These are phyloP conservation scores for Cystobasidium onofrii DNA, from an alignment of 768 basidiomycete species.

Conservation along the genomic window DNA sequence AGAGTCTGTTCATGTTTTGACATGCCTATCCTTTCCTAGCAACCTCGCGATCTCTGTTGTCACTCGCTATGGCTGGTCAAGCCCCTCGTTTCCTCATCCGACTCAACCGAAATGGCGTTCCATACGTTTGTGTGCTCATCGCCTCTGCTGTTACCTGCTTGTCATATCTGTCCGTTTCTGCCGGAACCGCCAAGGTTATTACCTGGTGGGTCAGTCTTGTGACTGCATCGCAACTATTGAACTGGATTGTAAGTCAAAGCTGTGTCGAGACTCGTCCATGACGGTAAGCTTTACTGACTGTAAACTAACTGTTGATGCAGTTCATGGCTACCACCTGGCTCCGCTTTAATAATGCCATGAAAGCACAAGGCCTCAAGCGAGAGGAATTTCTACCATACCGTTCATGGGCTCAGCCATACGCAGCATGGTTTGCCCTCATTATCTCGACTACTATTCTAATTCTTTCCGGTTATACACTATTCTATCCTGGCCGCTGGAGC, in stretches of 20 bases:
- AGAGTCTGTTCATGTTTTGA: neutral
- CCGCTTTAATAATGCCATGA: slow-evolving; percentile 39
- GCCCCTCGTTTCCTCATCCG: slow-evolving; percentile 43
- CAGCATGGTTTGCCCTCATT: slow-evolving; percentile 29
- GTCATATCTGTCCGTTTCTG: slow-evolving; percentile 39
- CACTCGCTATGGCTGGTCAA: slow-evolving; percentile 42
- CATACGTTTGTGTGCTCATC: slow-evolving; percentile 41
- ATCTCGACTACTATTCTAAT: slow-evolving; percentile 24
- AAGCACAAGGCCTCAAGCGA: slow-evolving; percentile 36
- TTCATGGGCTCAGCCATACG: slow-evolving; percentile 30
- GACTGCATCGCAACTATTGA: slow-evolving; percentile 39
- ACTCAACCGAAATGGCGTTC: slow-evolving; percentile 43
- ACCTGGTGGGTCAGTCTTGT: slow-evolving; percentile 42
- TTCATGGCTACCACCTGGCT: slow-evolving; percentile 36
- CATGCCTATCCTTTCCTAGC: neutral
- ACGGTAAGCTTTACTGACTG: too few species aligned
- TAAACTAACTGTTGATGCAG: too few species aligned
- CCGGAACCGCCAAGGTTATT: slow-evolving; percentile 42
- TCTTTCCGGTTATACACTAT: slow-evolving; percentile 18
- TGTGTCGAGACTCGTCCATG: too few species aligned
- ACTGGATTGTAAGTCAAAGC: slow-evolving; percentile 36
- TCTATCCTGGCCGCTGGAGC: slow-evolving; percentile 20
- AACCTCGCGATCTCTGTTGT: slow-evolving; percentile 42
- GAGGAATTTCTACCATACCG: slow-evolving; percentile 31
- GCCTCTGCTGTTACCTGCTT: slow-evolving; percentile 36